Conservation (phyloP, 495 filamentous ascomycete genomes). For the Platismatia glauca region DNA sequence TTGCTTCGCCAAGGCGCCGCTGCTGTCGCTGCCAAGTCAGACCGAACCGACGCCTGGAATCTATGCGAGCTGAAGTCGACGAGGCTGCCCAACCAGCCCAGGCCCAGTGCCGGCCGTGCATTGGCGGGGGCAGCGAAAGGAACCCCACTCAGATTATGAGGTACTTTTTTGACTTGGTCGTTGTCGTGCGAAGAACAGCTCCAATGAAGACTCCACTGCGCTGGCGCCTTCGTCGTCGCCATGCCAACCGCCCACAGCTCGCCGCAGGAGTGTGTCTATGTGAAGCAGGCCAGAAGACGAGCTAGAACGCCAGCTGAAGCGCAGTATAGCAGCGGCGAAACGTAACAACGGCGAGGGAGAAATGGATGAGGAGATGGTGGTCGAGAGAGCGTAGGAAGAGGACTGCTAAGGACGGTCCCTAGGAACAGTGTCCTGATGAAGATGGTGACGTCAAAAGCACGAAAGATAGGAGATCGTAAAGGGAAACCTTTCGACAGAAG, state of each 20-base stretch:
- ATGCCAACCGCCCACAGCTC: conserved; percentile 1
- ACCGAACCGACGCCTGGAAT: no score
- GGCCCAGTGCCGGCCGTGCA: no score
- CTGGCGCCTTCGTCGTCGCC: conserved; percentile 2
- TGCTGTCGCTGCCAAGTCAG: no score
- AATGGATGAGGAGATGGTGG: not conserved
- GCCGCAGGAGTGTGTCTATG: not conserved
- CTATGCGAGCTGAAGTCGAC: no score
- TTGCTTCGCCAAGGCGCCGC: no score
- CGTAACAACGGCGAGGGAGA: not conserved
- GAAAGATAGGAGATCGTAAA: no score
- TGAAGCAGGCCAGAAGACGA: conserved; percentile 1
- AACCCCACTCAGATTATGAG: no score
- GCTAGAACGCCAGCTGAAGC: not conserved
- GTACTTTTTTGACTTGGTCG: no score
- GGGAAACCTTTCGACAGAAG: not conserved
- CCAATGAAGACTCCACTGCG: conserved; percentile 1
- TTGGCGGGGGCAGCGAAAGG: no score
- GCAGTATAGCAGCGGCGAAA: not conserved
- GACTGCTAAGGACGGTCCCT: not conserved
- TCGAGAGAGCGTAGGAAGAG: not conserved
- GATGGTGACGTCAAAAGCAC: no score
- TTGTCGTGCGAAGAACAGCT: not conserved
- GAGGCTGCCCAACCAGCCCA: no score
- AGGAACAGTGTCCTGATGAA: not conserved